phyloP scores from a whole-genome alignment of 441 rosid genomes.

The Capsella rubella region DNA sequence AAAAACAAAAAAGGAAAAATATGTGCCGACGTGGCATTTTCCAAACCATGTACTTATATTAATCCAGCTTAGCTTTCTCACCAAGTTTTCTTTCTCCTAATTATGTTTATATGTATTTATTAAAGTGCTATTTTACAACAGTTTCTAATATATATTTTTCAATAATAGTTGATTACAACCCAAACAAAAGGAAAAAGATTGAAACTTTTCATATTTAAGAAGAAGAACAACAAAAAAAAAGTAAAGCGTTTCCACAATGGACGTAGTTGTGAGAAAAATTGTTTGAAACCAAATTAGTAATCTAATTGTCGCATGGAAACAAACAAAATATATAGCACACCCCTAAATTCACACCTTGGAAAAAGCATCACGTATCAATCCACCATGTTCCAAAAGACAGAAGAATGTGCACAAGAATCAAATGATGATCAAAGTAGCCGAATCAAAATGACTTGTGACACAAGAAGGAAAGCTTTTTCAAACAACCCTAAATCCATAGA shows the following conservation, averaged over 20 bases:
- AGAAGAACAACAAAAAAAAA: too few species aligned
- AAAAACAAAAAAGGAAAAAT: neutral
- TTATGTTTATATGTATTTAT: too few species aligned
- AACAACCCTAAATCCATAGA: neutral
- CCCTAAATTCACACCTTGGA: neutral
- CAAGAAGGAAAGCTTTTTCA: neutral
- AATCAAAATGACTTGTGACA: conserved; percentile 9
- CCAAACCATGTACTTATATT: neutral
- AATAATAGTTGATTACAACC: too few species aligned
- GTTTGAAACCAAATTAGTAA: neutral
- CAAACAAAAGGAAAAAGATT: too few species aligned
- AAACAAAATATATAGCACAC: neutral
- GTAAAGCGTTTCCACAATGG: too few species aligned
- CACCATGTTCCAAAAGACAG: neutral
- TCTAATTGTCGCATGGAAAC: neutral
- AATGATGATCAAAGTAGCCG: neutral
- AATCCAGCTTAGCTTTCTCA: neutral
- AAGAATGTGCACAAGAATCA: neutral
- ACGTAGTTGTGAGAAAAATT: too few species aligned
- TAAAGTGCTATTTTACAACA: too few species aligned
- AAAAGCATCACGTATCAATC: neutral
- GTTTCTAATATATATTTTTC: too few species aligned
- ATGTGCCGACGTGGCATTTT: neutral
- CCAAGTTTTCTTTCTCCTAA: neutral
- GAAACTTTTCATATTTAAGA: too few species aligned